Evolutionary conservation across 1,139 yeast genomes (phyloP), one percentile per base, ranked within the genome.

Genomic region (Yamadazyma taylorii): DNA sequence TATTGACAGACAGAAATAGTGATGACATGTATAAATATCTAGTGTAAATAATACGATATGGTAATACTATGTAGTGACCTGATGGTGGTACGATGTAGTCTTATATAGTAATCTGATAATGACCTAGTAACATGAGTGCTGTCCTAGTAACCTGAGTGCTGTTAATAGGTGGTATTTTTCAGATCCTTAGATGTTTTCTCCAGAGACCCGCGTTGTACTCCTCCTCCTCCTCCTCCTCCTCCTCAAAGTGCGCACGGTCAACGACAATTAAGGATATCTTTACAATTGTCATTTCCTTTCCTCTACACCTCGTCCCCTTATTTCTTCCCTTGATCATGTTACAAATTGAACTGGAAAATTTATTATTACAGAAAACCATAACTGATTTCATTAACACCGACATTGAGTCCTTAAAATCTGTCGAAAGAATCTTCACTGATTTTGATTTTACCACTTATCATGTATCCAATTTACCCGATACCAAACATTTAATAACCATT

Each of bases 381-480:
- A 63, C 60, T 12, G 75, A 69, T 38, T 55, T 66, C 39, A 52
- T 69, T 33, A 56, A 58, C 35, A 58, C 65, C 2, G 58, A 50
- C 6, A 47, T 52, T 10, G 76, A 61, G 12, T 58, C 64, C 16
- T 43, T 55, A 32, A 69, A 79, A 44, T 72, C 85, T n/a, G 74
- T 92, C 51, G 97, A 92, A 63, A 79, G 97, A 60, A 79, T 92
- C 47, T 79, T 92, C 46, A 83, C 96, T 25, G 99, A 92, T 66
- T 92, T 92, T 55, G 98, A 92, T 62, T 89, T 89, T 66, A 95
- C 96, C 40, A 86, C 95, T 22, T 89, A 85, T 64, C 97, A 90
- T 62, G 72, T 94, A 46, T 84, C 95, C 34, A 90, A 96, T 30
- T 81, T 90, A 11, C 60, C 66, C 5, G 88, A 78, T 56, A 73